Conservation (phyloP, 257 asterid genomes). For the Solanum sejunctum region DNA sequence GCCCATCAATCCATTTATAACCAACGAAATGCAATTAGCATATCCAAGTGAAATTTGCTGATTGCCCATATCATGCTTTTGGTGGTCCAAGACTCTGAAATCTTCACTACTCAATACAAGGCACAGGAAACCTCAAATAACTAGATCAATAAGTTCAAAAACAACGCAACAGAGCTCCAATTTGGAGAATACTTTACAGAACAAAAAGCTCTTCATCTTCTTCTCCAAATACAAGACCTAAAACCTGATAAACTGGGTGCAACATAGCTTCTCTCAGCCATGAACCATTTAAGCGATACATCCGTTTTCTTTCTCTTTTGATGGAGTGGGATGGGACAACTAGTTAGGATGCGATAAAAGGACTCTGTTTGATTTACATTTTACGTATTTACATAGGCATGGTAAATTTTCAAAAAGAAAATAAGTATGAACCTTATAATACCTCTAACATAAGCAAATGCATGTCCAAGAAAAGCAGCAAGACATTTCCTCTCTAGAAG, state of each 20-base stretch:
- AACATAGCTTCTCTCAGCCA: background rate
- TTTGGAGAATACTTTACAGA: background rate
- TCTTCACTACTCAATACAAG: background rate
- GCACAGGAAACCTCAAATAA: background rate
- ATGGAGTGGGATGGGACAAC: background rate
- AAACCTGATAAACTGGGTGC: background rate
- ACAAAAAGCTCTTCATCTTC: background rate
- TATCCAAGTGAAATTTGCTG: background rate
- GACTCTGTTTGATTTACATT: constrained; percentile 18
- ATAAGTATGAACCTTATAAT: background rate
- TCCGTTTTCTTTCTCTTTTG: background rate
- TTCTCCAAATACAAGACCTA: background rate
- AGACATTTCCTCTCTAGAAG: background rate
- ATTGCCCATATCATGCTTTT: background rate
- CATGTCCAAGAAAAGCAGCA: background rate
- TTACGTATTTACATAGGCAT: constrained; percentile 25
- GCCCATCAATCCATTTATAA: background rate
- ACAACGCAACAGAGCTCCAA: background rate
- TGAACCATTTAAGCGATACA: background rate
- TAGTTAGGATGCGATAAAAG: background rate
- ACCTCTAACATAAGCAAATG: background rate
- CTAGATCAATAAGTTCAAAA: background rate
- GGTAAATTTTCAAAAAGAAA: background rate
- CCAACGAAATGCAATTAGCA: background rate
- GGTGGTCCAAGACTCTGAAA: background rate